phyloP scores from a whole-genome alignment of 2,329 filamentous ascomycete genomes.

The Trichophyton schoenleinii region DNA sequence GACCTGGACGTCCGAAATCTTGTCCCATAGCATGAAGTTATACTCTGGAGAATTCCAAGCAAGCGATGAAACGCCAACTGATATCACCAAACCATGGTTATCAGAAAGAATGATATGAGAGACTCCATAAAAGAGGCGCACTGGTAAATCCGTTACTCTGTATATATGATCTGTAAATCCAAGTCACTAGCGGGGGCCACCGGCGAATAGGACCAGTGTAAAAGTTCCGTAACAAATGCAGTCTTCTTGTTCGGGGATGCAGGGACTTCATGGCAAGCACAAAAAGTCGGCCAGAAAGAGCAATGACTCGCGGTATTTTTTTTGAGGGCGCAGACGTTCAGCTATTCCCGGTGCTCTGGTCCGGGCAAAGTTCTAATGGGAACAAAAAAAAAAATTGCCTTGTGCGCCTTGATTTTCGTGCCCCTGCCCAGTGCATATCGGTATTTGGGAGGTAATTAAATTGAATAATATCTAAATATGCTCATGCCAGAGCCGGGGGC shows the following conservation, averaged over 20 bases:
- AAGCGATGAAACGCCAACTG: background rate
- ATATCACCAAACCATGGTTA: background rate
- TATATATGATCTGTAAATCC: background rate
- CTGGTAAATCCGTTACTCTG: background rate
- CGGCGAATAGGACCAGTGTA: background rate
- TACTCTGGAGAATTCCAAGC: background rate
- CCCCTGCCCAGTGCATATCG: background rate
- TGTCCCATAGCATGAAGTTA: background rate
- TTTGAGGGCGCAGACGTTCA: background rate
- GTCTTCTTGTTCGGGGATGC: background rate
- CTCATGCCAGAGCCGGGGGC: background rate
- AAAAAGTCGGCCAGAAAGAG: background rate
- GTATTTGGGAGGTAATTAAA: background rate
- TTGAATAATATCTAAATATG: background rate
- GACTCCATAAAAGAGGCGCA: background rate
- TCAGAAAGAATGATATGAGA: background rate
- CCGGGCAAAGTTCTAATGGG: background rate
- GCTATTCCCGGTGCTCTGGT: background rate
- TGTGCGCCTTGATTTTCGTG: background rate
- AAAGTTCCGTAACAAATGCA: background rate
- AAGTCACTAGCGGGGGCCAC: background rate
- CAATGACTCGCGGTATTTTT: background rate
- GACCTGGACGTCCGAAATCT: background rate
- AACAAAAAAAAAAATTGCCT: background rate
- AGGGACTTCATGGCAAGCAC: background rate